A percentile compares a stretch with the other conserved stretches of the same genome.
phyloP scores from a whole-genome alignment of 2,329 filamentous ascomycete species.

The Aspergillus latus region DNA sequence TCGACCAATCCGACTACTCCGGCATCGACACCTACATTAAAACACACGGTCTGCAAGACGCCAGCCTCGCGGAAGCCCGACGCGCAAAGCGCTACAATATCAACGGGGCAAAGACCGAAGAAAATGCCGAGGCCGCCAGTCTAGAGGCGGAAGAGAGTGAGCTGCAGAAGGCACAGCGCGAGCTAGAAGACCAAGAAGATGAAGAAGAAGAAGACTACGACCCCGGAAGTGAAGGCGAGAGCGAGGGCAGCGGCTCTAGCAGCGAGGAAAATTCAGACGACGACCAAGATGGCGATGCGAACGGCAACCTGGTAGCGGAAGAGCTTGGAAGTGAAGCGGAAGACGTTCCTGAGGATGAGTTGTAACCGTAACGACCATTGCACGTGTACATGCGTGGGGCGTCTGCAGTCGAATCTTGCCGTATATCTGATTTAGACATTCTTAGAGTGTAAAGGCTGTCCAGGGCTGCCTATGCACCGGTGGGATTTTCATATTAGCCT shows the following conservation, averaged over 20 bases:
- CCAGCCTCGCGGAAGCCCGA: constrained; percentile 60
- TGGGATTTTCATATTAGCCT: neutral
- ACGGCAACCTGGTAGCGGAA: constrained; percentile 37
- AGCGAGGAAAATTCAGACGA: constrained; percentile 43
- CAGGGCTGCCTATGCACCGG: constrained; percentile 20
- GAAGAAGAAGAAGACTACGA: constrained; percentile 54
- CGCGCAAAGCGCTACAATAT: constrained; percentile 61
- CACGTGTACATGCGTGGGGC: constrained; percentile 5
- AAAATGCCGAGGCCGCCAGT: constrained; percentile 24
- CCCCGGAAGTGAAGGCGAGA: constrained; percentile 50
- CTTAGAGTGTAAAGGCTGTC: constrained; percentile 16
- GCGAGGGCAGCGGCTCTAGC: constrained; percentile 47
- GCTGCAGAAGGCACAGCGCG: constrained; percentile 58
- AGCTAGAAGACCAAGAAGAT: constrained; percentile 50
- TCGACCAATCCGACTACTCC: constrained; percentile 63
- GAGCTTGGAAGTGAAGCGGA: constrained; percentile 48
- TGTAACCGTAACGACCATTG: constrained; percentile 15
- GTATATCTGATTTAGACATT: neutral
- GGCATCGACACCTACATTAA: constrained; percentile 66
- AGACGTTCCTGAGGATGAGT: constrained; percentile 36
- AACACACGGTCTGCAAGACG: constrained; percentile 61
- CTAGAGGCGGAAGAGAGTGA: constrained; percentile 53
- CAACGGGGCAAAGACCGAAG: constrained; percentile 39
- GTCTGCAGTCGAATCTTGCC: neutral
- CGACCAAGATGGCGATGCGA: constrained; percentile 30